Evolutionary conservation across 371 early-diverging fungal genomes (phyloP), one percentile per base, ranked within the genome.

Genomic region (Basidiobolus meristosporus): DNA sequence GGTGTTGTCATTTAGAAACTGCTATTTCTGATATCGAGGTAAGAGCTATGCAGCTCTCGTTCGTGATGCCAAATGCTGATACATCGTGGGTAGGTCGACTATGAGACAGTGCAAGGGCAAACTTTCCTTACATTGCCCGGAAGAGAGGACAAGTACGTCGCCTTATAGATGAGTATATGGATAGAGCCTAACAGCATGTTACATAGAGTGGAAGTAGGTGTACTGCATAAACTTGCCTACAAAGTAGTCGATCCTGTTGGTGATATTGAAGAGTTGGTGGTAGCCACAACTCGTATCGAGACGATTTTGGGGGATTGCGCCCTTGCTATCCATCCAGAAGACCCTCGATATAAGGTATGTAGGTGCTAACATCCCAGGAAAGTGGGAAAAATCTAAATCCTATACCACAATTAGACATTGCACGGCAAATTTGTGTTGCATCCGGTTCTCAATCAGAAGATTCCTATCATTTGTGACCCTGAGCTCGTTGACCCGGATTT

Each of bases 251-350:
- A 72, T 44, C 53, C 59, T 30, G 50, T 55, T 20, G 49, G 61
- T 33, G 78, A 59, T 2, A 59, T 65, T 2, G 45, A 54, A 41
- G 63, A 76, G 30, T 56, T 98, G 26, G 70, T 77, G 20, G 90
- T 99, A 10, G 88, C 87, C 6, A 99, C 99, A 10, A 98, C 99
- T 2, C 83, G 99, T 49, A 80, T 97, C 31, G 99, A 99, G 51
- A 99, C 99, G 3, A 96, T 99, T 80, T 68, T 98, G 10, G 99
- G 98, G 36, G 99, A 99, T 62, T 85, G 81, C 28, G 98, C 98
- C 3, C 67, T 99, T 19, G 97, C 96, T 35, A 77, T 95, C 31
- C 83, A 97, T 56, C 96, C 96, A 6, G 54, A 71, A 0, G 98
- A 98, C 57, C 42, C 47, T 16, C 66, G 98, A 46, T 96, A 92